phyloP scores from a whole-genome alignment of 768 basidiomycete species.

The Coprinopsis sp. region DNA sequence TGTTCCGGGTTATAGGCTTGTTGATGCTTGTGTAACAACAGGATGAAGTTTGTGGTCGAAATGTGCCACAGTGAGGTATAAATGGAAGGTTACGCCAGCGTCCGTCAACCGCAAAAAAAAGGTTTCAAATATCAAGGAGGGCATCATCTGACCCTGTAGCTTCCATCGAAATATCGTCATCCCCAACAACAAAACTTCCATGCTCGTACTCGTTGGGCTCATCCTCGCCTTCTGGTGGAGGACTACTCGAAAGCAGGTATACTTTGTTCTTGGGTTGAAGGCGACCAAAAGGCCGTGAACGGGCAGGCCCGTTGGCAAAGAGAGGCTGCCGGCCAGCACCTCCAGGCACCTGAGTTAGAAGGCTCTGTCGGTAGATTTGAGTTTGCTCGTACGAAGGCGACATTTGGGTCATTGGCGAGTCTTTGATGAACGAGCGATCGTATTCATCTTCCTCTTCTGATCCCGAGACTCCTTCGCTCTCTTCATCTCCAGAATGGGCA shows the following conservation, averaged over 20 bases:
- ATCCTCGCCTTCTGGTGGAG: conserved; percentile 36
- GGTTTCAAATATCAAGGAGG: conserved; percentile 2
- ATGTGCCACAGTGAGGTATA: background rate
- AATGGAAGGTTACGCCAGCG: conserved; percentile 4
- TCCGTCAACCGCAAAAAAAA: too few species aligned
- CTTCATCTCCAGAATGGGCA: conserved; percentile 76
- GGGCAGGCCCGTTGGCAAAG: conserved; percentile 50
- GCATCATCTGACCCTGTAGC: conserved; percentile 8
- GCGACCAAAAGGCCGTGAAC: conserved; percentile 40
- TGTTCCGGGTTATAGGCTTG: background rate
- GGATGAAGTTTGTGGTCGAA: background rate
- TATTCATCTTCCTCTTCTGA: conserved; percentile 60
- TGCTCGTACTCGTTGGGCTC: conserved; percentile 62
- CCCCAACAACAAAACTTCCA: conserved; percentile 78
- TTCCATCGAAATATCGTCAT: conserved; percentile 61
- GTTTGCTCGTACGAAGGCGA: conserved; percentile 72
- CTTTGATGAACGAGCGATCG: conserved; percentile 63
- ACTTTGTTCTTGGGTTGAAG: conserved; percentile 21
- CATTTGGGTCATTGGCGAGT: conserved; percentile 61
- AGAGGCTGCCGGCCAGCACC: conserved; percentile 35
- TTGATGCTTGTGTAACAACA: background rate
- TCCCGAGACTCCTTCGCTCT: conserved; percentile 58
- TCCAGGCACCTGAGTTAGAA: conserved; percentile 63
- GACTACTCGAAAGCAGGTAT: conserved; percentile 52
- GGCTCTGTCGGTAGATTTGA: conserved; percentile 62